A percentile compares a stretch with the other conserved stretches of the same genome.
These are phyloP conservation scores for Paracoccidioides lutzii DNA, from an alignment of 2,329 filamentous ascomycete genomes.

Conservation along the genomic window DNA sequence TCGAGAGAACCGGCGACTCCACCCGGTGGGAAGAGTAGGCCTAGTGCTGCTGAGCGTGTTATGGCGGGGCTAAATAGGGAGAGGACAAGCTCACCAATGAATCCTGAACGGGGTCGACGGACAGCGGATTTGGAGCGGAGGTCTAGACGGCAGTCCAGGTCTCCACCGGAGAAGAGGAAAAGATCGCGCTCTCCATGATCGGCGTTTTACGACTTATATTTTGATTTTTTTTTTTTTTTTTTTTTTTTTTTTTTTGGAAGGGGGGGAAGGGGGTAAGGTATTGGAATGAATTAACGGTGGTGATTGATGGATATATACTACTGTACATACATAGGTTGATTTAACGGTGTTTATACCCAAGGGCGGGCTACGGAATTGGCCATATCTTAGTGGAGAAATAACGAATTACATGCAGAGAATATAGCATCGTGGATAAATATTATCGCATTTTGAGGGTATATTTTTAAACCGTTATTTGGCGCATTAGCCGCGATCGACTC, in stretches of 20 bases:
- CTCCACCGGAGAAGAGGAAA: constrained; percentile 11
- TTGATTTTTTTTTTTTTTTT: not conserved
- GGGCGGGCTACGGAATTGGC: not conserved
- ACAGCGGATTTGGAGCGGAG: constrained; percentile 4
- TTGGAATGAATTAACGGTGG: not conserved
- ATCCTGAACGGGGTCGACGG: constrained; percentile 6
- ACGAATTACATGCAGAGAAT: not conserved
- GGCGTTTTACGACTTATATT: not conserved
- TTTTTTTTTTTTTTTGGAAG: not conserved
- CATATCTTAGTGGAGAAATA: not conserved
- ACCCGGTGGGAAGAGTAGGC: constrained; percentile 7
- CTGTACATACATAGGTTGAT: not conserved
- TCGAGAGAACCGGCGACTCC: constrained; percentile 10
- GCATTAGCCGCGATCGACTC: constrained; percentile 6
- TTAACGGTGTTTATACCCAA: not conserved
- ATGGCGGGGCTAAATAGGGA: constrained; percentile 15
- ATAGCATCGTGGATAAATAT: not conserved
- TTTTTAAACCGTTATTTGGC: not conserved
- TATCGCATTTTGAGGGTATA: not conserved
- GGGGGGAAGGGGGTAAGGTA: too few species aligned
- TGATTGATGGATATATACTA: not conserved
- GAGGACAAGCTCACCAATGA: constrained; percentile 6
- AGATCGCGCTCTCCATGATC: constrained; percentile 13
- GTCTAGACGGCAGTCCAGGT: constrained; percentile 8
- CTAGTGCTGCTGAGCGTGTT: constrained; percentile 16